These are phyloP conservation scores for Hemisphaericaspora subhashii DNA, from an alignment of 1,139 yeast genomes.

Conservation along the genomic window DNA sequence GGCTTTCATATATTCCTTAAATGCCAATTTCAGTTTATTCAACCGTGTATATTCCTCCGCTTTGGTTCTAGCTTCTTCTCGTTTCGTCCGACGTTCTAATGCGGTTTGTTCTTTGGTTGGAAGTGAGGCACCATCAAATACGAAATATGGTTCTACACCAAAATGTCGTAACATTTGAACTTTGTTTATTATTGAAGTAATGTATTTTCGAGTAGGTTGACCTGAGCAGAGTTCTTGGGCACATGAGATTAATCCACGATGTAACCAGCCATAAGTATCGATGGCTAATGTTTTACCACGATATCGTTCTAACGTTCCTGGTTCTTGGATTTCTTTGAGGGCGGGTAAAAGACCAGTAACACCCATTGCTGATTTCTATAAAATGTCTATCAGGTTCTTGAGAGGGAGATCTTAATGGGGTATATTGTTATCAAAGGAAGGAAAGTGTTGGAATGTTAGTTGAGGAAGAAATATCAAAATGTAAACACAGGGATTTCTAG, in stretches of 20 bases:
- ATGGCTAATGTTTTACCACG: slow-evolving; percentile 81
- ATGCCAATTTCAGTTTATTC: slow-evolving; percentile 62
- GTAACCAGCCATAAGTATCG: slow-evolving; percentile 97
- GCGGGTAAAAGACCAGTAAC: slow-evolving; percentile 75
- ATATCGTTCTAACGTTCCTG: slow-evolving; percentile 57
- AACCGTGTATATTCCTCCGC: slow-evolving; percentile 51
- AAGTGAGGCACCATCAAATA: slow-evolving; percentile 88
- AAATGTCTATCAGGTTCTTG: too few relatives aligned
- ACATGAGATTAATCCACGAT: slow-evolving; percentile 79
- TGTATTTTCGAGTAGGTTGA: slow-evolving; percentile 65
- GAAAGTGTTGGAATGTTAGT: too few relatives aligned
- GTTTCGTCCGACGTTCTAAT: slow-evolving; percentile 52
- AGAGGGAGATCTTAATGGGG: too few relatives aligned
- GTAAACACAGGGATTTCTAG: too few relatives aligned
- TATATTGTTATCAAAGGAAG: too few relatives aligned
- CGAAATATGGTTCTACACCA: slow-evolving; percentile 81
- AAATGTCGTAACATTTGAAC: slow-evolving; percentile 65
- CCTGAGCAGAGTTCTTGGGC: slow-evolving; percentile 79
- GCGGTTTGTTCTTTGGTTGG: slow-evolving; percentile 83
- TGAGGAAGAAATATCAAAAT: too few relatives aligned
- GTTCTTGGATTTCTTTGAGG: slow-evolving; percentile 69
- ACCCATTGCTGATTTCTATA: slow-evolving; percentile 53
- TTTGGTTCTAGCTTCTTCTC: slow-evolving; percentile 56
- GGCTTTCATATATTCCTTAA: slow-evolving; percentile 71
- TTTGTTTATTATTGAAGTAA: slow-evolving; percentile 59